phyloP scores from a whole-genome alignment of 2,329 filamentous ascomycete species.

The Ascochyta clinopodiicola region DNA sequence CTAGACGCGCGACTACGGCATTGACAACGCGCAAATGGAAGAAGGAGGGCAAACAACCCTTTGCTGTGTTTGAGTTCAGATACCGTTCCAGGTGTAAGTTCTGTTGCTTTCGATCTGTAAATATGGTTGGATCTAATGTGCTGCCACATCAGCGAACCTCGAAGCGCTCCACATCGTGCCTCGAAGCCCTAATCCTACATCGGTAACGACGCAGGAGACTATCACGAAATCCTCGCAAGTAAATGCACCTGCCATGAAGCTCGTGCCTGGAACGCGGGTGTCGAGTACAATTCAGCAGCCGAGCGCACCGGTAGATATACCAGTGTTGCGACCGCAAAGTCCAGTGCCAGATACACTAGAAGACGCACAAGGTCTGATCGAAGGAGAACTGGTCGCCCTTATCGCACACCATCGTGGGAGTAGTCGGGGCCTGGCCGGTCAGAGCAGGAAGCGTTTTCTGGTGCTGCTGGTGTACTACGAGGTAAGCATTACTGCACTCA shows the following conservation, averaged over 20 bases:
- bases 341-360: not conserved
- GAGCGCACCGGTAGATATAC: too few relatives aligned
- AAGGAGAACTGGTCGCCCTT: not conserved
- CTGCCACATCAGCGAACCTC: conserved; percentile 14
- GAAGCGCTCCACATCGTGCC: conserved; percentile 37
- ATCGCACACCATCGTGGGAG: not conserved
- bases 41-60: not conserved
- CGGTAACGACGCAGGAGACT: not conserved
- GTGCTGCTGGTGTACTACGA: conserved; percentile 1
- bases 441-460: not conserved
- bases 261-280: too few relatives aligned
- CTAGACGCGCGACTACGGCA: not conserved
- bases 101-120: not conserved
- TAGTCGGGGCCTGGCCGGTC: not conserved
- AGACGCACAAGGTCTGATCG: not conserved
- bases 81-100: not conserved
- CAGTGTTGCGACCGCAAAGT: too few relatives aligned
- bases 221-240: too few relatives aligned
- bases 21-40: not conserved
- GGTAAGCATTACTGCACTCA: not conserved
- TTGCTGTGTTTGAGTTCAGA: not conserved
- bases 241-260: not conserved
- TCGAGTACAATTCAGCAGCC: too few relatives aligned
- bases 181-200: conserved; percentile 22
- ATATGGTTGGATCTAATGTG: not conserved